Base-by-base conservation (phyloP, 495 filamentous ascomycete genomes). In the Penicillium angulare region DNA sequence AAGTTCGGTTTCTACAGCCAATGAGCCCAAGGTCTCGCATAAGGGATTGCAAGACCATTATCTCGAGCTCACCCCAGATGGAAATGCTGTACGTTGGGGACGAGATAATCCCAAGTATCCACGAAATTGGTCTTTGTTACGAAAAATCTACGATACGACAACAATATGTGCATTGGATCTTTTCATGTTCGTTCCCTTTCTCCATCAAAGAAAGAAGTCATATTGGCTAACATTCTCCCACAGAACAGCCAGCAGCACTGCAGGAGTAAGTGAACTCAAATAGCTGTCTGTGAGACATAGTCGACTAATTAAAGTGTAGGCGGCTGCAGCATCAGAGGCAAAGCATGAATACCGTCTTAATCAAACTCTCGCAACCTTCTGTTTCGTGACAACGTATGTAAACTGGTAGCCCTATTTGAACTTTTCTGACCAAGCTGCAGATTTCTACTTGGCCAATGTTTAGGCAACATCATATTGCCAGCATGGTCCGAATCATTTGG, bases 401-500 rank as follows among this genome's bases (percentile, higher is more conserved):
- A 24, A 35, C 17, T 22, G 6, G 3, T 8, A 35, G 5, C 2
- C 5, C 22, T 10, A 29, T 43, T 49, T 7, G 7, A 8, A 9
- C 20, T 12, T 36, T 40, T 17, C 21, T 31, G 8, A 55, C 12
- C 2, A 3, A 24, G 5, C 10, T 3, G 10, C 33, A 79, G 74
- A 41, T 79, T 78, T 47, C 63, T 76, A 24, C 57, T 80, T 7
- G 78, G 75, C 2, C 79, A 82, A 60, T 74, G 64, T 13, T 20
- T 77, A 36, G 78, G 75, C 23, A 76, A 70, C 13, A 63, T 82
- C 22, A 41, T 81, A 16, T 72, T 80, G 34, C 77, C 78, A 22
- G 75, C 79, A 21, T 75, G 73, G 49, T 76, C 77, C 0, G 79
- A 82, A 56, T 60, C 68, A 0, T 79, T 80, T 52, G 79, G 79